Conservation (phyloP, 495 filamentous ascomycete genomes). For the Talaromyces thailandensis region DNA sequence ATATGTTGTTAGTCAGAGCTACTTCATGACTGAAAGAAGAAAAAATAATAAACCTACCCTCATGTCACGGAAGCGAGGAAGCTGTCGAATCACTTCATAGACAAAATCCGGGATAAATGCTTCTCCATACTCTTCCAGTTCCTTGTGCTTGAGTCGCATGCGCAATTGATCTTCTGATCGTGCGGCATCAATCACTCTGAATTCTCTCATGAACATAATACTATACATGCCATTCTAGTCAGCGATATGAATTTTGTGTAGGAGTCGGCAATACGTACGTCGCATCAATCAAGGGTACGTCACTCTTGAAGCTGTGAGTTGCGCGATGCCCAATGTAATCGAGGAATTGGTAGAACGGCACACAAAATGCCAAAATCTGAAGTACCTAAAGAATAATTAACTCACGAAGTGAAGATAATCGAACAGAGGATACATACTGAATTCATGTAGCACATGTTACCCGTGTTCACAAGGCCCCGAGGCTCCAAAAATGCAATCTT, state of each 20-base stretch:
- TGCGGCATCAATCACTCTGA: conserved; percentile 73
- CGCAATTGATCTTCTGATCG: conserved; percentile 63
- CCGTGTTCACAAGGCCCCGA: conserved; percentile 90
- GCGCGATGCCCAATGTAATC: conserved; percentile 79
- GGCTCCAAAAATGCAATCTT: conserved; percentile 84
- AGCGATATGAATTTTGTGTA: neutral
- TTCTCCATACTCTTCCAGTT: conserved; percentile 86
- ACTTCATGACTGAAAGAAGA: neutral
- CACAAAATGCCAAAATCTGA: conserved; percentile 86
- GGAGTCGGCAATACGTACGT: conserved; percentile 55
- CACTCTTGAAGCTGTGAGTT: conserved; percentile 84
- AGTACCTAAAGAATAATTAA: conserved; percentile 52
- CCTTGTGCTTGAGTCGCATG: conserved; percentile 63
- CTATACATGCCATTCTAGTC: conserved; percentile 24
- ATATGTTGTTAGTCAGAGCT: conserved; percentile 4
- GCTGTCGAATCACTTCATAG: conserved; percentile 79
- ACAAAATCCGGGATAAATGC: conserved; percentile 91
- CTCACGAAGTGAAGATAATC: neutral
- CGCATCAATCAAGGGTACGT: conserved; percentile 87
- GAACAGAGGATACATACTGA: conserved; percentile 53
- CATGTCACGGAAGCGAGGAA: conserved; percentile 89
- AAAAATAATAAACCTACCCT: conserved; percentile 43
- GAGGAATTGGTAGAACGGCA: conserved; percentile 89
- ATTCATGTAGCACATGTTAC: conserved; percentile 99
- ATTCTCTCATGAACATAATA: conserved; percentile 96